Base-by-base conservation (phyloP, 306 rosid genomes). In the Quercus parvula region DNA sequence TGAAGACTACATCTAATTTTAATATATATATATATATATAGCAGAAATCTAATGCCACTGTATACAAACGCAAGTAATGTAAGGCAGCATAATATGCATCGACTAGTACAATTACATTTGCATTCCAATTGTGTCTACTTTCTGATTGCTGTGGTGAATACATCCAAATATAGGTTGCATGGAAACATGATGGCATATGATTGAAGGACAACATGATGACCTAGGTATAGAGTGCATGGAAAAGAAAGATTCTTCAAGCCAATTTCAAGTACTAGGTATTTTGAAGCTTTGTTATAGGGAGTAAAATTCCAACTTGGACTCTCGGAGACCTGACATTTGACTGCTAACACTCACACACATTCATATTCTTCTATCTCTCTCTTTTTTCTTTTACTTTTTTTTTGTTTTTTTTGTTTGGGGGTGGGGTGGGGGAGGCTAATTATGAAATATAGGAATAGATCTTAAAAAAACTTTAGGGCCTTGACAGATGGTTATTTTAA, bases 71-170 rank as follows among this genome's bases (percentile, higher is more conserved):
- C 46, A 59, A 71, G 9, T 59, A 61, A 69, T 22, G 66, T 41
- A 33, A 71, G 61, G 46, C 71, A 57, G 66, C 54, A 71, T 35
- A 78, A 57, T 52, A 28, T 20, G 71, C 76, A 67, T 25, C 58
- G 52, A 44, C 20, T 41, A 73, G 76, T 69, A 77, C 74, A 81
- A 28, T 77, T 54, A 83, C 20, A 44, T 74, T 78, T 49, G 59
- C 30, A 81, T 51, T 25, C n/a, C 3, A 30, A 78, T n/a, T 57
- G 62, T 57, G 27, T 57, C 62, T 57, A 57, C 62, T 57, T 6
- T 8, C 62, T 57, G 11, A 57, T 24, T 24, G n/a, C 13, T 3
- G 22, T 30, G 31, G 31, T 30, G 5, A 30, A 30, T 30, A 30
- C 31, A 30, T 30, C 31, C 31, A 30, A 0, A 30, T 30, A 30